Base-by-base conservation (phyloP, 495 filamentous ascomycete species). In the Rhypophila decipiens region DNA sequence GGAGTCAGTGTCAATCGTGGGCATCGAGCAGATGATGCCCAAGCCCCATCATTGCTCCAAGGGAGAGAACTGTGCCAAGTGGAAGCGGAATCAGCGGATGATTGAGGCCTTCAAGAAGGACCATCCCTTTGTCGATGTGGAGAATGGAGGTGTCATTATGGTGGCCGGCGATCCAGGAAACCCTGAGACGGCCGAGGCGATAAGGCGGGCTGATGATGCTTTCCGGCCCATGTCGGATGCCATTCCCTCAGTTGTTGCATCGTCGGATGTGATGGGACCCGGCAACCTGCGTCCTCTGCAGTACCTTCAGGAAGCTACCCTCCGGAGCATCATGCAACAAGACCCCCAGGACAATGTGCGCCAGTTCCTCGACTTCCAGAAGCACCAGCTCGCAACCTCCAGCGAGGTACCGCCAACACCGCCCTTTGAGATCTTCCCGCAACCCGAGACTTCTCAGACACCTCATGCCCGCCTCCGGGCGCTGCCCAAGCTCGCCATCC, bases 271-370 rank as follows among this genome's bases (percentile, higher is more conserved):
- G 2, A 75, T 96, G 44, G 90, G 89, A 7, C 82, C 84, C 15
- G 77, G 69, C 39, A 72, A 71, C 40, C 59, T 74, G 33, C 71
- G 82, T 27, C 71, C 78, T 24, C 71, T 90, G 50, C 77, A 78
- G 19, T 73, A 75, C 53, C 74, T 96, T 24, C 82, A 89, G 43
- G 78, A 86, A 60, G 80, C 83, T 44, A 72, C 68, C 9, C 80
- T 97, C 9, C 75, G 78, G 29, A 78, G 74, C 41, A 64, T 97
- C 10, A 66, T 81, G 42, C 64, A 65, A 1, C 77, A 82, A 24
- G 91, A 97, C 63, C 88, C 91, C 7, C 88, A 90, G 56, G 91
- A 97, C 63, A 94, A 87, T 52, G 86, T 97, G 18, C 79, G 86
- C 39, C 83, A 95, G 39, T 97, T 94, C 71, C 70, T 97, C 41